phyloP scores from a whole-genome alignment of 306 rosid genomes.

The Glycyrrhiza uralensis region DNA sequence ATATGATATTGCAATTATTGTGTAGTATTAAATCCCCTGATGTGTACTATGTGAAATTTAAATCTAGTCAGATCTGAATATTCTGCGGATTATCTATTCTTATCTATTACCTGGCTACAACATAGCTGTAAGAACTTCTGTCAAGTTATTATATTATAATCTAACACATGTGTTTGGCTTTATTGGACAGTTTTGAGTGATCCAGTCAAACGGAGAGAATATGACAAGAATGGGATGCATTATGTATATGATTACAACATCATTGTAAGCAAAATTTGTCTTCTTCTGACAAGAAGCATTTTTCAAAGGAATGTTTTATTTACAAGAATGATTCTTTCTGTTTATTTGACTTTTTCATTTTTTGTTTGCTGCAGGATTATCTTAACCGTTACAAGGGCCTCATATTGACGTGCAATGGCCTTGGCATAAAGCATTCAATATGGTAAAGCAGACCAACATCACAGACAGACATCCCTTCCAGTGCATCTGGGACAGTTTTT shows the following conservation, averaged over 20 bases:
- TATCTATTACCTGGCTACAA: not conserved
- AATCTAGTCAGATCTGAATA: not conserved
- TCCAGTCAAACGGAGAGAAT: constrained; percentile 80
- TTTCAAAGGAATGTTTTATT: not conserved
- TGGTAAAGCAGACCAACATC: constrained; percentile 44
- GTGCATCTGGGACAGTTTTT: constrained; percentile 43
- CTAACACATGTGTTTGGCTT: constrained; percentile 38
- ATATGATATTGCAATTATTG: not conserved
- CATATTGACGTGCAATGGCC: constrained; percentile 96
- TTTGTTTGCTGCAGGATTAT: constrained; percentile 67
- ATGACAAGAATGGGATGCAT: constrained; percentile 82
- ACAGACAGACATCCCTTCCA: constrained; percentile 24
- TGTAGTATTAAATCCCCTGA: not conserved
- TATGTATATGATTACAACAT: constrained; percentile 71
- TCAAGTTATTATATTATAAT: constrained; percentile 24
- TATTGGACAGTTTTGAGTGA: constrained; percentile 80
- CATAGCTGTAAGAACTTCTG: not conserved
- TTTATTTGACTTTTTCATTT: not conserved
- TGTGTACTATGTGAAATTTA: not conserved
- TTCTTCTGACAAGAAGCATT: not conserved
- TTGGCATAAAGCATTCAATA: constrained; percentile 80
- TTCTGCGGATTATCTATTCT: not conserved
- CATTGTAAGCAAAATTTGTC: constrained; percentile 55
- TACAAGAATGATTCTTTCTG: not conserved
- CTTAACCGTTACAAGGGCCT: constrained; percentile 95